Evolutionary conservation across 1,284 basidiomycete species (phyloP).

Genomic region (Tilletia caries): DNA sequence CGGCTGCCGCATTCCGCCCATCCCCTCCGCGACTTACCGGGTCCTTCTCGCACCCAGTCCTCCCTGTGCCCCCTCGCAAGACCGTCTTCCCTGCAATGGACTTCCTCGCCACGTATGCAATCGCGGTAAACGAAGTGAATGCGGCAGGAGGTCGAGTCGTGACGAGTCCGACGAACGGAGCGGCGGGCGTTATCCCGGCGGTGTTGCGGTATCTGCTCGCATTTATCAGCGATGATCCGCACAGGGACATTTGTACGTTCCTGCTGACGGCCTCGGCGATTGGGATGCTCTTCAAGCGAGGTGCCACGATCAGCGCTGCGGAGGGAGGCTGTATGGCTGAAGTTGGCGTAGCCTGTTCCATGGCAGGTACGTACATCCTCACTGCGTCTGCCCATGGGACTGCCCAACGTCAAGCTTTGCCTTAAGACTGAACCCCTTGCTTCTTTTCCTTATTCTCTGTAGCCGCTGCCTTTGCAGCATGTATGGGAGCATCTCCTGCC

Average conservation of each 20-base stretch:
- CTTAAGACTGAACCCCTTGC: no score
- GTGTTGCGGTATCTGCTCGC: slow-evolving; percentile 79
- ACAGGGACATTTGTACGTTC: slow-evolving; percentile 80
- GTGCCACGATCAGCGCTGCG: slow-evolving; percentile 91
- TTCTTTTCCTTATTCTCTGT: neutral
- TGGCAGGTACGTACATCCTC: slow-evolving; percentile 63
- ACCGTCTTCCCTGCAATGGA: slow-evolving; percentile 89
- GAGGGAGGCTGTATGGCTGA: slow-evolving; percentile 62
- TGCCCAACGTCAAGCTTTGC: no score
- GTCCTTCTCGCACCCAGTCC: slow-evolving; percentile 73
- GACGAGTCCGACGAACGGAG: slow-evolving; percentile 79
- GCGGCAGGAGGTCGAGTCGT: slow-evolving; percentile 88
- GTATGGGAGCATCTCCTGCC: slow-evolving; percentile 55
- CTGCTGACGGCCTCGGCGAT: slow-evolving; percentile 77
- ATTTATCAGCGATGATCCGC: slow-evolving; percentile 83
- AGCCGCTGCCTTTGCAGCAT: slow-evolving; percentile 85
- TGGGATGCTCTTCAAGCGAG: slow-evolving; percentile 95
- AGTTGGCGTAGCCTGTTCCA: slow-evolving; percentile 71
- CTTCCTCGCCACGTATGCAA: slow-evolving; percentile 64
- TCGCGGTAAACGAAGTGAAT: slow-evolving; percentile 66
- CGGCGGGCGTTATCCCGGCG: slow-evolving; percentile 79
- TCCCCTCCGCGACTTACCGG: slow-evolving; percentile 55
- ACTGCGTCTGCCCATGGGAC: no score
- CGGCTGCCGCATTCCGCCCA: slow-evolving; percentile 1
- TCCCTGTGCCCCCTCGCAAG: slow-evolving; percentile 69